Evolutionary conservation across 495 filamentous ascomycete genomes (phyloP).

Genomic region (Aspergillus cavernicola): DNA sequence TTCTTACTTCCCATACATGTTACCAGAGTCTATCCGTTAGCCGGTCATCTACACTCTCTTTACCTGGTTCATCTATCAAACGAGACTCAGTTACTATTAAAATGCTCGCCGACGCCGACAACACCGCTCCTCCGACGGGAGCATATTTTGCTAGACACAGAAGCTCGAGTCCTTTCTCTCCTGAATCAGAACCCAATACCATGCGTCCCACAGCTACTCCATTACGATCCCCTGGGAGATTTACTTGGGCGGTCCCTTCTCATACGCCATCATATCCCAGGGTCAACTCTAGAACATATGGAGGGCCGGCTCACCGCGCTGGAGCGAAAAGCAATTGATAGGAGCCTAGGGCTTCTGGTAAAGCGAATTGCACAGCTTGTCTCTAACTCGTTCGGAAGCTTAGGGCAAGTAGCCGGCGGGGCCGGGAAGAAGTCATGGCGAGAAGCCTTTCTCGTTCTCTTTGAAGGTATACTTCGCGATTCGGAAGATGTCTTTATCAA

Average conservation of each 20-base stretch:
- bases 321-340: slow-evolving; percentile 43
- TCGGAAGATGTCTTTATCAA: slow-evolving; percentile 66
- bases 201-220: slow-evolving; percentile 49
- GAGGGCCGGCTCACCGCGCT: slow-evolving; percentile 30
- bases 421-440: slow-evolving; percentile 55
- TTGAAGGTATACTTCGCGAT: slow-evolving; percentile 63
- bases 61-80: slow-evolving; percentile 53
- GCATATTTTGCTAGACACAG: slow-evolving; percentile 50
- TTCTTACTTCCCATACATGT: slow-evolving; percentile 40
- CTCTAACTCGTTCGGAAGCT: slow-evolving; percentile 46
- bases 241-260: slow-evolving; percentile 44
- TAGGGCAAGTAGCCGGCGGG: slow-evolving; percentile 44
- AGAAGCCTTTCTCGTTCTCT: slow-evolving; percentile 55
- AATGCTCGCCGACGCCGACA: slow-evolving; percentile 47
- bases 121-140: slow-evolving; percentile 58
- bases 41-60: slow-evolving; percentile 50
- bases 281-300: slow-evolving; percentile 41
- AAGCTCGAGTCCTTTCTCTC: slow-evolving; percentile 50
- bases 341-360: slow-evolving; percentile 32
- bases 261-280: slow-evolving; percentile 46
- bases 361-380: slow-evolving; percentile 36
- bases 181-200: slow-evolving; percentile 42
- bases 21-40: slow-evolving; percentile 41
- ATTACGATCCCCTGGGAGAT: slow-evolving; percentile 41
- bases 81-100: slow-evolving; percentile 48